Evolutionary conservation across 192 early-diverging fungal genomes (phyloP).

Genomic region (Coemansia sp.): DNA sequence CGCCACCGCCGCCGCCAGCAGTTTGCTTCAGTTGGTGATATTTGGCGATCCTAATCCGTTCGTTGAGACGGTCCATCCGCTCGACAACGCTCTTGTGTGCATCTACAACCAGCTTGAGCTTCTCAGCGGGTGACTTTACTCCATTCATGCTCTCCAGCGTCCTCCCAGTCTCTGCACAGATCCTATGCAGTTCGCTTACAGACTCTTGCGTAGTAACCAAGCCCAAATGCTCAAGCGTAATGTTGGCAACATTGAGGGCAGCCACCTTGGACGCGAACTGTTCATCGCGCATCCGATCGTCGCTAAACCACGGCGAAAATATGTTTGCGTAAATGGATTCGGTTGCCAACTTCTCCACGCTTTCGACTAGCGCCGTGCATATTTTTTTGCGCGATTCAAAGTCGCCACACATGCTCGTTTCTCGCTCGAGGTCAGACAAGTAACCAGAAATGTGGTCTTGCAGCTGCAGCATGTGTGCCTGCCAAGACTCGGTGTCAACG

Average conservation of each 20-base stretch:
- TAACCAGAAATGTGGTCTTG: constrained; percentile 12
- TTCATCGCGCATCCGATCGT: constrained; percentile 62
- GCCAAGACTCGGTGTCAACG: constrained; percentile 23
- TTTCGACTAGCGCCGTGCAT: constrained; percentile 21
- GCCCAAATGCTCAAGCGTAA: constrained; percentile 60
- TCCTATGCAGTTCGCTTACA: constrained; percentile 17
- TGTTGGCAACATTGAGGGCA: constrained; percentile 61
- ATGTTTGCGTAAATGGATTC: constrained; percentile 30
- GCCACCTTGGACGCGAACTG: constrained; percentile 63
- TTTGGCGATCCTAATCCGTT: neutral
- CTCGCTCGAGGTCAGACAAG: constrained; percentile 24
- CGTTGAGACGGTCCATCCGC: constrained; percentile 35
- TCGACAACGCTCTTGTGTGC: constrained; percentile 43
- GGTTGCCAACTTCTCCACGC: constrained; percentile 39
- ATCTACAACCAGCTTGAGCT: constrained; percentile 46
- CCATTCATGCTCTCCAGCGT: constrained; percentile 26
- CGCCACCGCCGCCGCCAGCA: neutral
- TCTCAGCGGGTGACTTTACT: constrained; percentile 41
- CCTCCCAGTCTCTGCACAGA: constrained; percentile 27
- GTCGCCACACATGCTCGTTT: constrained; percentile 48
- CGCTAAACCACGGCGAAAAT: constrained; percentile 42
- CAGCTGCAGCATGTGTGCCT: constrained; percentile 22
- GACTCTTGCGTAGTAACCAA: constrained; percentile 24
- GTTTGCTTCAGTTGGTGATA: neutral
- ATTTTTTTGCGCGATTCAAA: constrained; percentile 29